phyloP scores from a whole-genome alignment of 2,329 filamentous ascomycete species.

The Pestalotiopsis sp. region DNA sequence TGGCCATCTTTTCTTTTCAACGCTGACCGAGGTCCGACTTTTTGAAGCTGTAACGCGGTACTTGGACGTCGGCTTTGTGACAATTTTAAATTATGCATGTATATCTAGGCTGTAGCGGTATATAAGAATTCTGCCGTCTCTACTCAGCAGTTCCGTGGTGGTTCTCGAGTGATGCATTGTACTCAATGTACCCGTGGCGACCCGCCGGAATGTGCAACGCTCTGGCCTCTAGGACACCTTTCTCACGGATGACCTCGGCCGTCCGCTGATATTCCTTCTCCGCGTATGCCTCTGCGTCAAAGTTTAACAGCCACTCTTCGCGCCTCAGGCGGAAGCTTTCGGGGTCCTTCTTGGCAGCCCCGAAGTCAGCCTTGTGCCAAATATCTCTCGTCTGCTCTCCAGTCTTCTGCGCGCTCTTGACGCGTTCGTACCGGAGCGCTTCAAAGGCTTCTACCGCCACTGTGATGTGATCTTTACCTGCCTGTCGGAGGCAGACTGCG shows the following conservation, averaged over 20 bases:
- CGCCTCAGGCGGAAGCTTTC: slow-evolving; percentile 43
- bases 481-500: slow-evolving; percentile 40
- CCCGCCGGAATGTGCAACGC: slow-evolving; percentile 27
- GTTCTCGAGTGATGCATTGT: slow-evolving; percentile 7
- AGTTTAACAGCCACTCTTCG: slow-evolving; percentile 48
- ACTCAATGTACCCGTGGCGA: slow-evolving; percentile 27
- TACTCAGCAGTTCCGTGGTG: neutral
- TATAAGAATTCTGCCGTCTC: neutral
- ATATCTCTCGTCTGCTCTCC: slow-evolving; percentile 46
- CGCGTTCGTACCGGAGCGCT: slow-evolving; percentile 46
- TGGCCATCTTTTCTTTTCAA: no score
- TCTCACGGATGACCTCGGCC: slow-evolving; percentile 20
- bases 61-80: no score
- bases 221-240: slow-evolving; percentile 21
- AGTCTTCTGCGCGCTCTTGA: slow-evolving; percentile 46
- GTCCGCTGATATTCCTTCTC: slow-evolving; percentile 36
- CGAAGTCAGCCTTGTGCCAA: slow-evolving; percentile 54
- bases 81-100: no score
- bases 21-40: no score
- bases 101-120: neutral
- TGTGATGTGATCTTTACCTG: slow-evolving; percentile 32
- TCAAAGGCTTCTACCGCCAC: slow-evolving; percentile 44
- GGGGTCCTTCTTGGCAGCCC: slow-evolving; percentile 42
- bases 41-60: no score
- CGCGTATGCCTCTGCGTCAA: slow-evolving; percentile 48